Base-by-base conservation (phyloP, 768 basidiomycete species). In the Kwoniella europaea region DNA sequence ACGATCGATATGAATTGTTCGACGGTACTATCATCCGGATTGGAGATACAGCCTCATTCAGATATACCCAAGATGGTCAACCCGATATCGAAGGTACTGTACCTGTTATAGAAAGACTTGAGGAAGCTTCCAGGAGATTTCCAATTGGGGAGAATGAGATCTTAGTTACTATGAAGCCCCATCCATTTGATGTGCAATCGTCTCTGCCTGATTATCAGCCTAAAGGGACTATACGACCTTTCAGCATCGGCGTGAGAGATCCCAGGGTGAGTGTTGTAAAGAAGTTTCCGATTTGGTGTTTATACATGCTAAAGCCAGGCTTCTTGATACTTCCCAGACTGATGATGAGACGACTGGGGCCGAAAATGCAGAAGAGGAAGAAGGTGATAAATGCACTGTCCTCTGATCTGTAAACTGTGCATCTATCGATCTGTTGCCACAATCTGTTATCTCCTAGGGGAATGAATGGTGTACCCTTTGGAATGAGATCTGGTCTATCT, bases 361-460 rank as follows among this genome's bases (percentile, higher is more conserved):
- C 4, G 35, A 35, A 6, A 35, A 35, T 35, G 35, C 35, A 35
- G 35, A 35, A 35, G 35, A 35, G 35, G 35, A 35, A 35, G 35
- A 35, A 50, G 18, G 46, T 18, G 10, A 10, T 50, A 13, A 50
- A 5, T 18, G 46, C 46, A 50, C 46, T 15, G 12, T 15, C 46
- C 46, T 50, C 18, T 50, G 12, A 50, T 18, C 27, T 27, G 27
- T 27, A 27, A 27, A 27, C 27, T 27, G 27, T 27, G 27, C 27
- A 27, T 27, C 46, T 50, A 50, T 15, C 13, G 27, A 35, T 27
- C 50, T 20, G 15, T n/a, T 22, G 57, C 57, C 57, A 58, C 57
- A 58, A 24, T 24, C 15, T 24, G 35, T 27, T 58, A 58, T 58
- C 57, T 27, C 57, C 57, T 58, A 58, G 57, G 57, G 20, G 41